A percentile compares a stretch with the other conserved stretches of the same genome.
Conservation (phyloP, 225 moss, liverwort and hornwort genomes). For the Anthoceros angustus region DNA sequence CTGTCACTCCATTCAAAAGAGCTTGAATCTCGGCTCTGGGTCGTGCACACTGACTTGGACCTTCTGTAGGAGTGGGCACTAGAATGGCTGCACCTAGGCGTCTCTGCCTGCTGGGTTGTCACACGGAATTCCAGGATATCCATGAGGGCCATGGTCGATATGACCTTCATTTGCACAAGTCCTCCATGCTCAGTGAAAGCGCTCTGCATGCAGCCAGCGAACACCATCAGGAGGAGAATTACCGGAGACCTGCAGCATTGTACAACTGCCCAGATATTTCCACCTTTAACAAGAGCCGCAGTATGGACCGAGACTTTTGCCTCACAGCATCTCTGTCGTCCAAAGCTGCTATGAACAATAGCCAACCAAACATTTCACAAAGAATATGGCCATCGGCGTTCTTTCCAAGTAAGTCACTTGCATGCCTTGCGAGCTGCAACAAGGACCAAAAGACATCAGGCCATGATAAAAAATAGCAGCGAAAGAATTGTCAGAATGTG, state of each 20-base stretch:
- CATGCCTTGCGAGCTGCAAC: neutral
- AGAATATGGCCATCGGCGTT: conserved; percentile 2
- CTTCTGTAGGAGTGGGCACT: neutral
- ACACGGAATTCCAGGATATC: conserved; percentile 1
- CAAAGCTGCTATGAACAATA: neutral
- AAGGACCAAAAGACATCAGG: neutral
- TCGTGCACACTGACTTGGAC: neutral
- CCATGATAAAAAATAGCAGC: neutral
- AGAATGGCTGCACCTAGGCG: neutral
- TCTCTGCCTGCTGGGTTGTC: neutral
- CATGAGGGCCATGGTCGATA: neutral
- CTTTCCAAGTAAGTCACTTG: neutral
- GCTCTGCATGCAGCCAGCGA: neutral
- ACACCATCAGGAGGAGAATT: neutral
- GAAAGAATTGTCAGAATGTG: neutral
- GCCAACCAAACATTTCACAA: neutral
- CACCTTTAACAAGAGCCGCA: neutral
- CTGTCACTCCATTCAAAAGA: neutral
- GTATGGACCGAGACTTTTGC: neutral
- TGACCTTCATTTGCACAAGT: neutral
- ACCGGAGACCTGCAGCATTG: neutral
- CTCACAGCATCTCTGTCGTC: neutral
- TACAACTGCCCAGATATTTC: neutral
- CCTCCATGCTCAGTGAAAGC: neutral
- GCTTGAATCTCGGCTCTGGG: neutral